phyloP scores from a whole-genome alignment of 2,329 filamentous ascomycete species.

The Pseudogymnoascus sp. region DNA sequence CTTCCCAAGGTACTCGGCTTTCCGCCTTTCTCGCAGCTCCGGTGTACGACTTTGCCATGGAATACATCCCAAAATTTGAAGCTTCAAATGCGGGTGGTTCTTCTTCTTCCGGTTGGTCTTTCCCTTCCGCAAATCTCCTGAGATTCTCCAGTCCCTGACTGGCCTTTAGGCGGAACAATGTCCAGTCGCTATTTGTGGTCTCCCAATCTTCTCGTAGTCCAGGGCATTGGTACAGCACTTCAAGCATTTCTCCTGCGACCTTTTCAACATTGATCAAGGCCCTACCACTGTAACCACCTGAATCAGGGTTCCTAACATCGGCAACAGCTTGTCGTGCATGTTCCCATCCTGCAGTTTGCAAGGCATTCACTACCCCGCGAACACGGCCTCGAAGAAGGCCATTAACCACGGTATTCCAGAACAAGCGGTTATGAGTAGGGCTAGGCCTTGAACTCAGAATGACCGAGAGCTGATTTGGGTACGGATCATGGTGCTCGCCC shows the following conservation, averaged over 20 bases:
- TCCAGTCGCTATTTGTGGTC: constrained; percentile 73
- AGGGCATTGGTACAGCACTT: constrained; percentile 67
- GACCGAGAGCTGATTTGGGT: constrained; percentile 56
- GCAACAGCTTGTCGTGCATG: constrained; percentile 57
- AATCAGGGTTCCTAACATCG: constrained; percentile 46
- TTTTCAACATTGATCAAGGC: constrained; percentile 72
- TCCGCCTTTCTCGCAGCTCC: constrained; percentile 66
- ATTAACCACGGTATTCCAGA: constrained; percentile 78
- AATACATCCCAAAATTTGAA: constrained; percentile 34
- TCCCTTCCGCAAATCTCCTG: constrained; percentile 70
- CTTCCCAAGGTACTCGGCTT: constrained; percentile 79
- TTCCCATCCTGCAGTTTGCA: constrained; percentile 71
- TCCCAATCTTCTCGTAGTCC: constrained; percentile 66
- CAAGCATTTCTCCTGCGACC: constrained; percentile 59
- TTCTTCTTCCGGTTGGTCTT: constrained; percentile 39
- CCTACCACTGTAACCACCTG: constrained; percentile 62
- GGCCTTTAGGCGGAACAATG: constrained; percentile 69
- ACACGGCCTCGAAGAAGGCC: constrained; percentile 70
- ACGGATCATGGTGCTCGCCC: constrained; percentile 64
- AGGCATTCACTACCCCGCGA: constrained; percentile 53
- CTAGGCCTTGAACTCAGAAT: constrained; percentile 59
- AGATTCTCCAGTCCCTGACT: constrained; percentile 62
- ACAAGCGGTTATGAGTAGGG: constrained; percentile 67
- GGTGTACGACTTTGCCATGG: constrained; percentile 53
- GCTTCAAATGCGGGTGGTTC: constrained; percentile 33